phyloP scores from a whole-genome alignment of 331 rosid genomes.

The Acacia concinna region DNA sequence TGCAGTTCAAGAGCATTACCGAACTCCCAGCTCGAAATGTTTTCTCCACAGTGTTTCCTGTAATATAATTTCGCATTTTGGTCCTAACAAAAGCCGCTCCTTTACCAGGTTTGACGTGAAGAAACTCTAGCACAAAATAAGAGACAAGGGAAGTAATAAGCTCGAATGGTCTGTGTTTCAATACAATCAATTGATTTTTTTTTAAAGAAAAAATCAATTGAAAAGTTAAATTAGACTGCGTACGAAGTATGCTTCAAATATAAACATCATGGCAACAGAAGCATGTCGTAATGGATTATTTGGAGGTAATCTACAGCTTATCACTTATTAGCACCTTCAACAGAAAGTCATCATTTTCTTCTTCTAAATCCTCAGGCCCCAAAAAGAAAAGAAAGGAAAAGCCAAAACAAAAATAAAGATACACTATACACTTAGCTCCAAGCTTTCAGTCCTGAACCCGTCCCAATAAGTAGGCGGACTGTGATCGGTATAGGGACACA shows the following conservation, averaged over 20 bases:
- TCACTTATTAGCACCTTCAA: neutral
- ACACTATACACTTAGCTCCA: neutral
- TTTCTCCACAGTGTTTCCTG: constrained; percentile 67
- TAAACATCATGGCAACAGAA: neutral
- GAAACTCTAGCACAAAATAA: constrained; percentile 54
- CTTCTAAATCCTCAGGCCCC: neutral
- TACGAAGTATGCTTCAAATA: neutral
- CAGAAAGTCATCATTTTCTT: neutral
- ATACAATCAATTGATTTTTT: too few species aligned
- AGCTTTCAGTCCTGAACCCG: neutral
- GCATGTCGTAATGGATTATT: neutral
- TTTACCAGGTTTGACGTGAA: constrained; percentile 75
- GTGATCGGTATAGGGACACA: neutral
- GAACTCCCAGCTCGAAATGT: constrained; percentile 72
- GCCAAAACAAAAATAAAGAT: neutral
- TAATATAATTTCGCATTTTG: constrained; percentile 61
- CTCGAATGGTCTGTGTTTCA: neutral
- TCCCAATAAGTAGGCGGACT: neutral
- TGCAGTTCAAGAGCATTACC: constrained; percentile 35
- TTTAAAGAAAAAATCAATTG: neutral
- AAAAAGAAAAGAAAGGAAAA: neutral
- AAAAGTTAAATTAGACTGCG: neutral
- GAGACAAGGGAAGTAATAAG: neutral
- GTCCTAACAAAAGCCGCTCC: constrained; percentile 84
- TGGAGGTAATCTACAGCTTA: neutral